Base-by-base conservation (phyloP, 495 filamentous ascomycete species). In the Daldinia childiae region DNA sequence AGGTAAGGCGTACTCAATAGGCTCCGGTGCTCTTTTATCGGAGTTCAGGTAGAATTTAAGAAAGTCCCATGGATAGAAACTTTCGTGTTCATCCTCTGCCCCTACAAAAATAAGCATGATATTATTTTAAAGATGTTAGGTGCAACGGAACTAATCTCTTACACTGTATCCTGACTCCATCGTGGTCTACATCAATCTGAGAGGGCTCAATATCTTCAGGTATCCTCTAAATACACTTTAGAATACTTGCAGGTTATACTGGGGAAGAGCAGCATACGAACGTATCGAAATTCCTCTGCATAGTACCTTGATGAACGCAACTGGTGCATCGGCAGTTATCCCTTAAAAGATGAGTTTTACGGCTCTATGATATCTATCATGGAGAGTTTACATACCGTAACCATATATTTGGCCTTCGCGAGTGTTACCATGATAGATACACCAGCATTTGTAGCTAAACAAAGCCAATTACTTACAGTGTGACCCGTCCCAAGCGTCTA, bases 261-360 rank as follows among this genome's bases (percentile, higher is more conserved):
- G 3, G 32, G 41, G 9, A 32, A 43, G 21, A 39, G 41, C 27
- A 34, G 65, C 72, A 38, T 63, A 79, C 78, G 26, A 94, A 94
- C 0, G 90, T 93, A 73, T 95, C 85, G 39, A 91, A 82, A 29
- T 85, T 85, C 34, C 92, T 84, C 78, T 97, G 94, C 76, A 79
- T 88, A 14, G 94, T 97, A 58, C 91, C 88, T 64, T 87, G 88
- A 75, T 97, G 89, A 9, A 93, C 83, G 77, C 94, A 97, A 55
- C 82, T 76, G 0, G 76, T 64, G 74, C 93, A 97, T 56, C 89
- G 91, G 74, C 93, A 97, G 74, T 94, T 92, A 61, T 97, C 93
- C 72, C 93, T 65, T 32, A 21, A 30, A 63, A 67, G 12, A 34
- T 73, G 58, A 68, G 71, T 38, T 29, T 45, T 29, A 19, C 8